Conservation (phyloP, 306 rosid genomes). For the Prunus mira region DNA sequence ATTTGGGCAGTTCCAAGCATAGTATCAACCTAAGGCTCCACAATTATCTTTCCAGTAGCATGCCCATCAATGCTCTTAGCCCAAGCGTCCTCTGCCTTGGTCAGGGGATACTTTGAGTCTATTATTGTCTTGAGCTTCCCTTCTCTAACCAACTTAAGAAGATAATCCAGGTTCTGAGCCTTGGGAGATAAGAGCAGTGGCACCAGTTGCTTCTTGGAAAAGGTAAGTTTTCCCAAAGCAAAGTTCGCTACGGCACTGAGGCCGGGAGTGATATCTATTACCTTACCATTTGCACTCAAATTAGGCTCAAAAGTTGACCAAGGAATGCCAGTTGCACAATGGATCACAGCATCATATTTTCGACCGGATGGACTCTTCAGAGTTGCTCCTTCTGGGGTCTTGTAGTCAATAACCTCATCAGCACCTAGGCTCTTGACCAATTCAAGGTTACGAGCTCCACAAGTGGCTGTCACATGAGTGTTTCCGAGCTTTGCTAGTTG, state of each 20-base stretch:
- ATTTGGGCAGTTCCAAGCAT: neutral
- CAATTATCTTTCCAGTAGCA: slow-evolving; percentile 82
- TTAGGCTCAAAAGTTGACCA: slow-evolving; percentile 85
- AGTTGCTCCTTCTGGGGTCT: slow-evolving; percentile 65
- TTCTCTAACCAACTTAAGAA: slow-evolving; percentile 58
- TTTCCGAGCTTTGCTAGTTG: slow-evolving; percentile 83
- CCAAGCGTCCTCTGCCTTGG: slow-evolving; percentile 67
- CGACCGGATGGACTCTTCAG: slow-evolving; percentile 63
- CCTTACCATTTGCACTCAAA: slow-evolving; percentile 57
- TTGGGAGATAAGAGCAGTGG: slow-evolving; percentile 57
- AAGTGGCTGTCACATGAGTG: slow-evolving; percentile 78
- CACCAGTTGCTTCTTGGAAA: slow-evolving; percentile 64
- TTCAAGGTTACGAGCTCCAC: slow-evolving; percentile 71
- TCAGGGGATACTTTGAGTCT: slow-evolving; percentile 62
- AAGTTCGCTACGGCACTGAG: slow-evolving; percentile 34
- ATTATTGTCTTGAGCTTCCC: slow-evolving; percentile 68
- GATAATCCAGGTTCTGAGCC: slow-evolving; percentile 45
- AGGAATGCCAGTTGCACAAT: slow-evolving; percentile 57
- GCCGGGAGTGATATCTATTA: slow-evolving; percentile 62
- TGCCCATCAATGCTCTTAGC: slow-evolving; percentile 71
- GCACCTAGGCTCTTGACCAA: slow-evolving; percentile 68
- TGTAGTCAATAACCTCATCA: slow-evolving; percentile 81
- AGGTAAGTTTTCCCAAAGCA: slow-evolving; percentile 58
- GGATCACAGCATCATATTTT: slow-evolving; percentile 70
- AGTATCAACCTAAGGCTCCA: slow-evolving; percentile 32